A percentile compares a stretch with the other conserved stretches of the same genome.
phyloP scores from a whole-genome alignment of 129 eudicot genomes.

The Artemisia tridentata region DNA sequence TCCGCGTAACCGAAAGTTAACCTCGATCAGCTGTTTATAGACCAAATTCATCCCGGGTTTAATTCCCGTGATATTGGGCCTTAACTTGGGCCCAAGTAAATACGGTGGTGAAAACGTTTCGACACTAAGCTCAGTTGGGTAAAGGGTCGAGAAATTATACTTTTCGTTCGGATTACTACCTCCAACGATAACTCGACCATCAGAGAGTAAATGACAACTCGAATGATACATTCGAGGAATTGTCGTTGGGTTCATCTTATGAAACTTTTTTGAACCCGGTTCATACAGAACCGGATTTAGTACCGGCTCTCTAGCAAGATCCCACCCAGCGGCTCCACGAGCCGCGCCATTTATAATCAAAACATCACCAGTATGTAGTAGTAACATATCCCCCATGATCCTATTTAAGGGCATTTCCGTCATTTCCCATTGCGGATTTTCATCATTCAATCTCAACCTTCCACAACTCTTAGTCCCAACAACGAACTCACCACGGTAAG shows the following conservation, averaged over 20 bases:
- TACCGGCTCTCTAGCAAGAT: conserved; percentile 45
- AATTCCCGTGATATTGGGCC: conserved; percentile 36
- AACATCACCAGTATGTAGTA: conserved; percentile 59
- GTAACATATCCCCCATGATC: conserved; percentile 74
- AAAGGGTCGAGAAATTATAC: conserved; percentile 42
- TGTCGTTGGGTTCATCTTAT: conserved; percentile 30
- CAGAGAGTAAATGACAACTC: conserved; percentile 50
- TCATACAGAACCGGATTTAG: conserved; percentile 48
- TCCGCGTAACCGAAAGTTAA: conserved; percentile 30
- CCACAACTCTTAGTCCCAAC: conserved; percentile 53
- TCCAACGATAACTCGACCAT: conserved; percentile 62
- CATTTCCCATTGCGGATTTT: conserved; percentile 54
- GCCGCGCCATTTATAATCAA: conserved; percentile 64
- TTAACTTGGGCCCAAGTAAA: conserved; percentile 17
- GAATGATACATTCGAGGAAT: conserved; percentile 74
- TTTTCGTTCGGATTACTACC: conserved; percentile 50
- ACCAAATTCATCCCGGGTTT: conserved; percentile 21
- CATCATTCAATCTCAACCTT: conserved; percentile 48
- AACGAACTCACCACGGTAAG: conserved; percentile 21
- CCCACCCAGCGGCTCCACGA: conserved; percentile 69
- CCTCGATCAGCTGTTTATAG: conserved; percentile 17
- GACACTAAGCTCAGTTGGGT: conserved; percentile 47
- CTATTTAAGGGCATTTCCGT: conserved; percentile 57
- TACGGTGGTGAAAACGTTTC: conserved; percentile 52
- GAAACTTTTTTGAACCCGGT: conserved; percentile 36